Conservation (phyloP, 1,284 basidiomycete species). For the Heterobasidion occidentale region DNA sequence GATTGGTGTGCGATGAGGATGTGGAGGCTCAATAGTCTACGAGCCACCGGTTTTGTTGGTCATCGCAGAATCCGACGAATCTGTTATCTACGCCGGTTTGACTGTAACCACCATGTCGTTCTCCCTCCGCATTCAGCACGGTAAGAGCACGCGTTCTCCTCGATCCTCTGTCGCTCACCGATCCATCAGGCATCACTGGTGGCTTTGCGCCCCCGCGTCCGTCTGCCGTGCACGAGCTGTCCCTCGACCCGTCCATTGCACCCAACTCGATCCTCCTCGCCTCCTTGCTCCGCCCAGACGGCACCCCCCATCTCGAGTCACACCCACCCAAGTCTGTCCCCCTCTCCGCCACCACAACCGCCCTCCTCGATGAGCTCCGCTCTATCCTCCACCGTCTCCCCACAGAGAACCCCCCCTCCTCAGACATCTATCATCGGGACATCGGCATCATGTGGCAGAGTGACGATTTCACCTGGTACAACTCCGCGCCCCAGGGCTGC, state of each 20-base stretch:
- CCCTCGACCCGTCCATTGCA: conserved; percentile 24
- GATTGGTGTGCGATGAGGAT: no score
- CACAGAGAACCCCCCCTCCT: conserved; percentile 50
- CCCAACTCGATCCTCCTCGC: conserved; percentile 33
- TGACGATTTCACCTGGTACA: conserved; percentile 51
- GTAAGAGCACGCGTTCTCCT: conserved; percentile 11
- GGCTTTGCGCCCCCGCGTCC: conserved; percentile 68
- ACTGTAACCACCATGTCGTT: conserved; percentile 22
- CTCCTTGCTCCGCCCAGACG: conserved; percentile 38
- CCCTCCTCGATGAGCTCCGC: conserved; percentile 47
- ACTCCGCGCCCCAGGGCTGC: conserved; percentile 56
- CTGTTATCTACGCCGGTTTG: not conserved
- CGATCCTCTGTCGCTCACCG: not conserved
- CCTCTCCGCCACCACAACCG: conserved; percentile 26
- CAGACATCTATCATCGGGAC: conserved; percentile 64
- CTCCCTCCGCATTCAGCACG: conserved; percentile 27
- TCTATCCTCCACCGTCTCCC: conserved; percentile 49
- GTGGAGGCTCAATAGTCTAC: no score
- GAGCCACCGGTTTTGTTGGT: no score
- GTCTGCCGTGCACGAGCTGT: conserved; percentile 44
- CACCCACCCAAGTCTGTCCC: conserved; percentile 36
- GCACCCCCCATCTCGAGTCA: conserved; percentile 35
- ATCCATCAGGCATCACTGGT: conserved; percentile 52
- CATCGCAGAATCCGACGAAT: no score
- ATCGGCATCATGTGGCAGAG: conserved; percentile 58